Conservation (phyloP, 225 moss, liverwort and hornwort species). For the Antitrichia curtipendula region DNA sequence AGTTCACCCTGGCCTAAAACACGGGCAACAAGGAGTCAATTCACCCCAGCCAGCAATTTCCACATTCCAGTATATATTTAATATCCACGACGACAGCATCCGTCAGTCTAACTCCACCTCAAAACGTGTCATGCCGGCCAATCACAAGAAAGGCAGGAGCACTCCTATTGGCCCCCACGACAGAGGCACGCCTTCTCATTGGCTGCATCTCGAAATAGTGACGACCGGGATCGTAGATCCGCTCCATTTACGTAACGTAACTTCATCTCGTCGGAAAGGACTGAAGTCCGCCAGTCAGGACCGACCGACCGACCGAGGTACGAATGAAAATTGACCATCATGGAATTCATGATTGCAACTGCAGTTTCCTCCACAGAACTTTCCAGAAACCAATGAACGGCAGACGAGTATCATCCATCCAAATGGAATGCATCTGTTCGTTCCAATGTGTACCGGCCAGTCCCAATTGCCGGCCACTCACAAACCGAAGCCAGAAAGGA, state of each 20-base stretch:
- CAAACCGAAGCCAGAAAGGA: rapidly evolving
- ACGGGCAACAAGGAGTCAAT: no score
- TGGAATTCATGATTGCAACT: neutral
- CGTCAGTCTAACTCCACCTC: neutral
- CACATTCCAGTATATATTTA: neutral
- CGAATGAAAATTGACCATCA: neutral
- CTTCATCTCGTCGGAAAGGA: neutral
- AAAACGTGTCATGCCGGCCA: neutral
- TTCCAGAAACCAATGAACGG: neutral
- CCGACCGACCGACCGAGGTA: neutral
- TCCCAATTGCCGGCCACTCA: neutral
- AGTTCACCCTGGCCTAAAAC: no score
- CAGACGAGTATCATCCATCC: neutral
- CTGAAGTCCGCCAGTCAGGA: no score
- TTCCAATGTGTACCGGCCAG: neutral
- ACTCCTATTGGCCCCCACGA: neutral
- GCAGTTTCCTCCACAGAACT: neutral
- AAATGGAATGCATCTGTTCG: neutral
- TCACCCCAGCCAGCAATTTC: no score
- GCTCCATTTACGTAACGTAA: neutral
- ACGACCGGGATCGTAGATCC: neutral
- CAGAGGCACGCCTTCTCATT: neutral
- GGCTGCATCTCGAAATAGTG: neutral
- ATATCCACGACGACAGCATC: neutral
- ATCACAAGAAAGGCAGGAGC: neutral